Conservation (phyloP, 257 asterid genomes). For the Solanum medicagineum region DNA sequence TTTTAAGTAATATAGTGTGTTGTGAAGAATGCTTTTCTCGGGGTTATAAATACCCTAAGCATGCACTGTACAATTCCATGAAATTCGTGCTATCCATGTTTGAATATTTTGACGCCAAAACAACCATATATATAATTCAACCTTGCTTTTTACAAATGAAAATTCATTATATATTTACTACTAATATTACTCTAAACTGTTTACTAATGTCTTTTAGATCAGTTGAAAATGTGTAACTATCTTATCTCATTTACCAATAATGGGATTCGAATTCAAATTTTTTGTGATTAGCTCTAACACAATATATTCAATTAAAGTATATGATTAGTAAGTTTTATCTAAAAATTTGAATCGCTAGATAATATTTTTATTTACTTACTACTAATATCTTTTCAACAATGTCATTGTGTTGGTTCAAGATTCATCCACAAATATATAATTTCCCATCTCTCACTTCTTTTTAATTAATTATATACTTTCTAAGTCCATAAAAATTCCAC, state of each 20-base stretch:
- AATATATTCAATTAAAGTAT: neutral
- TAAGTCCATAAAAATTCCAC: neutral
- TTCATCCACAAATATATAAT: neutral
- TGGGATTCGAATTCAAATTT: too few relatives aligned
- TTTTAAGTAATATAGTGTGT: neutral
- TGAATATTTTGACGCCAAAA: neutral
- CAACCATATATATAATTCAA: neutral
- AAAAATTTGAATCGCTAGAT: rapidly evolving
- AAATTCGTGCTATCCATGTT: conserved; percentile 1
- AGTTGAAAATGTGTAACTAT: neutral
- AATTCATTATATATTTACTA: neutral
- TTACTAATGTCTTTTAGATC: neutral
- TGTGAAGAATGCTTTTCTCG: neutral
- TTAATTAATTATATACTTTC: neutral
- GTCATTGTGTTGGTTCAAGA: neutral
- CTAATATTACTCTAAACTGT: neutral
- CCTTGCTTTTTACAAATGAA: neutral
- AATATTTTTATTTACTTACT: neutral
- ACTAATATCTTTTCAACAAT: neutral
- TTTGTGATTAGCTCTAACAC: neutral
- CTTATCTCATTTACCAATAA: neutral
- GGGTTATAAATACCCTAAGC: conserved; percentile 3
- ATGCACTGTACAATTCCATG: neutral
- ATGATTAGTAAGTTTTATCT: rapidly evolving
- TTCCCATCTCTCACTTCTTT: neutral